These are phyloP conservation scores for Pseudodiploospora longispora DNA, from an alignment of 2,329 filamentous ascomycete genomes.

Conservation along the genomic window DNA sequence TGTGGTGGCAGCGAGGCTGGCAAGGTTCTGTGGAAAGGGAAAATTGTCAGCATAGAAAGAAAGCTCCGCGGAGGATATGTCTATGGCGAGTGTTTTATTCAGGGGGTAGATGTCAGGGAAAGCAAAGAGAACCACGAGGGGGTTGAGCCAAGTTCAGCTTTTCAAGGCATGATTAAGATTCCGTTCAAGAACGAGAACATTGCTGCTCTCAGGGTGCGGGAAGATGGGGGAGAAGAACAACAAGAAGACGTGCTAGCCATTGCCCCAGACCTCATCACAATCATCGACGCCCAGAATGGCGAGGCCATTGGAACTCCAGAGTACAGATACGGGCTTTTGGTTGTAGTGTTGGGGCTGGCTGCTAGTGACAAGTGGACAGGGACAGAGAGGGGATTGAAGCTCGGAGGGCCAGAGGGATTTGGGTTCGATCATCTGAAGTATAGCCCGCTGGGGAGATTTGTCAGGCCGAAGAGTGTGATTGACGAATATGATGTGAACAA, in stretches of 20 bases:
- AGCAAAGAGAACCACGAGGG: constrained; percentile 11
- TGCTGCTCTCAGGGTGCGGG: constrained; percentile 37
- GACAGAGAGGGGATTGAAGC: constrained; percentile 35
- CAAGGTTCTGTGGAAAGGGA: constrained; percentile 53
- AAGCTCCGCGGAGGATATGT: constrained; percentile 48
- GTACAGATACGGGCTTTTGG: constrained; percentile 45
- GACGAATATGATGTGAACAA: constrained; percentile 34
- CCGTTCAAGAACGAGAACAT: constrained; percentile 72
- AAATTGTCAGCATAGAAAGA: constrained; percentile 53
- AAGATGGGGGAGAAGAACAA: constrained; percentile 26
- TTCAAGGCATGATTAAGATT: constrained; percentile 48
- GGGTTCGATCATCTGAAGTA: constrained; percentile 41
- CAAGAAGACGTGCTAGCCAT: constrained; percentile 39
- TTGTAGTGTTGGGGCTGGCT: constrained; percentile 39
- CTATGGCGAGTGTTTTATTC: constrained; percentile 51
- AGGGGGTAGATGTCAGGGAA: constrained; percentile 35
- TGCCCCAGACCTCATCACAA: constrained; percentile 48
- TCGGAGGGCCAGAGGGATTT: constrained; percentile 42
- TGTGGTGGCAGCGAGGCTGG: constrained; percentile 45
- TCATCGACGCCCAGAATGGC: constrained; percentile 49
- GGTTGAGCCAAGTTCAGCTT: constrained; percentile 7
- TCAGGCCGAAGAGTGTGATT: constrained; percentile 44
- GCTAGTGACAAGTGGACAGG: constrained; percentile 38
- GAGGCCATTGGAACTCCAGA: constrained; percentile 49
- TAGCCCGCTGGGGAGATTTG: constrained; percentile 38